phyloP scores from a whole-genome alignment of 257 asterid species.

The Nicotiana tomentosiformis region DNA sequence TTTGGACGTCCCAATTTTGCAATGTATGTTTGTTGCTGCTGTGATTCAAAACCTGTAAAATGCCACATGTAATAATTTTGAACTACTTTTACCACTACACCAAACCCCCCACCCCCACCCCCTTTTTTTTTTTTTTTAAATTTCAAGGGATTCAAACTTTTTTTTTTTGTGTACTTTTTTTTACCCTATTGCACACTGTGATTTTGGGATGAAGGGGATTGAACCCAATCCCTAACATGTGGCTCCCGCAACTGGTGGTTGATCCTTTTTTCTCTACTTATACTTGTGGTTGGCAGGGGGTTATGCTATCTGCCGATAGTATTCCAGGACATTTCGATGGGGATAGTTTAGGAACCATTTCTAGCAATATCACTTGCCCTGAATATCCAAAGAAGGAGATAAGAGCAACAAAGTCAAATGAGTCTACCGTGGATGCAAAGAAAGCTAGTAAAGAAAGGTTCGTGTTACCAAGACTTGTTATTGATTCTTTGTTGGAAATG shows the following conservation, averaged over 20 bases:
- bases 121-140: too few species aligned
- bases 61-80: too few species aligned
- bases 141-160: too few species aligned
- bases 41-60: too few species aligned
- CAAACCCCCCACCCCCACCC: too few species aligned
- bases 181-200: too few species aligned
- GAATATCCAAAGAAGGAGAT: conserved; percentile 29
- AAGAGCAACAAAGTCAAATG: conserved; percentile 20
- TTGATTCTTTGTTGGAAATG: neutral
- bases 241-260: neutral
- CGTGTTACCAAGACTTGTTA: neutral
- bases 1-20: neutral
- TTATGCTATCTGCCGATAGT: conserved; percentile 49
- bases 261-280: conserved; percentile 1
- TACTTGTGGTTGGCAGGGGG: conserved; percentile 39
- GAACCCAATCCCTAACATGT: too few species aligned
- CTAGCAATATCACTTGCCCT: conserved; percentile 17
- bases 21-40: neutral
- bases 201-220: too few species aligned
- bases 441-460: conserved; percentile 36
- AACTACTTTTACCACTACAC: too few species aligned
- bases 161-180: too few species aligned
- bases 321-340: conserved; percentile 34
- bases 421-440: conserved; percentile 20
- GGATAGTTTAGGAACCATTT: conserved; percentile 27